Base-by-base conservation (phyloP, 768 basidiomycete species). In the Boletus sp. region DNA sequence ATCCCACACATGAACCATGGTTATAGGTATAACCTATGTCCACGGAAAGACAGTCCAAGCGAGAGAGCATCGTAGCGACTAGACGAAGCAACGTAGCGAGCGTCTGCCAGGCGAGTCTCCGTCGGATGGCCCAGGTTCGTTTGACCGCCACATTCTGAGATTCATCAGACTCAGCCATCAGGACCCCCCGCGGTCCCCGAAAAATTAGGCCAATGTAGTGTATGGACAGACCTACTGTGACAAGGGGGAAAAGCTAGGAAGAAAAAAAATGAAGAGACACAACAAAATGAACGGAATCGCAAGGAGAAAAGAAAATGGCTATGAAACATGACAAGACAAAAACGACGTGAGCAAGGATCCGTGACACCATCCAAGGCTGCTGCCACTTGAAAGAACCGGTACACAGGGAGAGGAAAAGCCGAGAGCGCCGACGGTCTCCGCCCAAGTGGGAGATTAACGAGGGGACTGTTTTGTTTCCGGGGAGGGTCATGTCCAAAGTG, bases 171-270 rank as follows among this genome's bases (percentile, higher is more conserved):
- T 50, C 49, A 11, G 10, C 27, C 33, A 19, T n/a, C 15, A 25
- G 25, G 6, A 21, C 37, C 27, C 38, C 44, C 32, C 14, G 7
- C 14, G 30, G 19, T 46, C 53, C 53, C 63, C 63, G 17, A 48
- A 19, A 57, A 29, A 62, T 55, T 55, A 63, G 54, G 63, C 63
- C 64, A 59, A 52, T 50, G 52, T 55, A 63, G 51, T 64, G 48
- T 64, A 64, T 59, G 44, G 5, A 63, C 59, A 64, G 53, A 51
- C 45, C 61, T 66, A 64, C 53, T 55, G 53, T 55, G 64, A 64
- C 64, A 63, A 19, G 29, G 39, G 47, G 38, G 8, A 25, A 33
- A 40, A 25, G 25, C 2, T 25, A 25, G 2, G 25, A 23, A 21
- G 41, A 25, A 25, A 47, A 15, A n/a, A 30, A 40, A 17, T 25